Conservation (phyloP, 768 basidiomycete species). For the Mycena venus region DNA sequence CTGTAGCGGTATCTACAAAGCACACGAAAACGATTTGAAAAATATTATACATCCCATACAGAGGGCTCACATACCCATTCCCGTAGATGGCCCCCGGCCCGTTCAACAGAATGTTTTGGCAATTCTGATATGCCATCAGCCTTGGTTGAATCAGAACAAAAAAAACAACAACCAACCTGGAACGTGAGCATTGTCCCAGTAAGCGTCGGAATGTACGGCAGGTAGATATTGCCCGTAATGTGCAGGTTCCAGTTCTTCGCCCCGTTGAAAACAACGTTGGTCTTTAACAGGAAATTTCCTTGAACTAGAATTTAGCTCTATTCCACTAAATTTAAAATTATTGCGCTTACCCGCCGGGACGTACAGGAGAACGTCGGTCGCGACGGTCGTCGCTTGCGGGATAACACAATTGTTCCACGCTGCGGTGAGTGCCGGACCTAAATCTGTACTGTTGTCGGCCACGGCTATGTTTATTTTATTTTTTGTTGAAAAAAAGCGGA, state of each 20-base stretch:
- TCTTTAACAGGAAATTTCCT: constrained; percentile 33
- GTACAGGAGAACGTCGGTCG: constrained; percentile 36
- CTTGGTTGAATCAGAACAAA: background rate
- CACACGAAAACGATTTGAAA: background rate
- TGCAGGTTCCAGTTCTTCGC: constrained; percentile 39
- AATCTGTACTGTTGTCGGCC: constrained; percentile 40
- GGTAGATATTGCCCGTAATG: constrained; percentile 38
- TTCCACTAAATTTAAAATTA: too few species aligned
- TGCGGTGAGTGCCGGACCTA: constrained; percentile 38
- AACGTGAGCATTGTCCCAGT: constrained; percentile 42
- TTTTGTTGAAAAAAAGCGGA: too few species aligned
- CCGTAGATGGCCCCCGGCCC: constrained; percentile 40
- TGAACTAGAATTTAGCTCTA: too few species aligned
- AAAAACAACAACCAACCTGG: constrained; percentile 19
- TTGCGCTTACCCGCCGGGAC: constrained; percentile 42
- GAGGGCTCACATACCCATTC: constrained; percentile 29
- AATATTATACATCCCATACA: too few species aligned
- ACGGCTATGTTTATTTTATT: too few species aligned
- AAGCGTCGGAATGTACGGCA: constrained; percentile 34
- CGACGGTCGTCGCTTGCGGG: constrained; percentile 32
- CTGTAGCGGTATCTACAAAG: constrained; percentile 33
- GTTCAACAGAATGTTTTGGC: constrained; percentile 36
- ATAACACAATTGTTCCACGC: constrained; percentile 40
- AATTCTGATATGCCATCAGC: constrained; percentile 20
- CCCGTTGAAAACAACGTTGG: constrained; percentile 35